Percentiles rank a stretch among this genome's conserved stretches.
phyloP scores from a whole-genome alignment of 2,329 filamentous ascomycete species.

The Colletotrichum paranaense region DNA sequence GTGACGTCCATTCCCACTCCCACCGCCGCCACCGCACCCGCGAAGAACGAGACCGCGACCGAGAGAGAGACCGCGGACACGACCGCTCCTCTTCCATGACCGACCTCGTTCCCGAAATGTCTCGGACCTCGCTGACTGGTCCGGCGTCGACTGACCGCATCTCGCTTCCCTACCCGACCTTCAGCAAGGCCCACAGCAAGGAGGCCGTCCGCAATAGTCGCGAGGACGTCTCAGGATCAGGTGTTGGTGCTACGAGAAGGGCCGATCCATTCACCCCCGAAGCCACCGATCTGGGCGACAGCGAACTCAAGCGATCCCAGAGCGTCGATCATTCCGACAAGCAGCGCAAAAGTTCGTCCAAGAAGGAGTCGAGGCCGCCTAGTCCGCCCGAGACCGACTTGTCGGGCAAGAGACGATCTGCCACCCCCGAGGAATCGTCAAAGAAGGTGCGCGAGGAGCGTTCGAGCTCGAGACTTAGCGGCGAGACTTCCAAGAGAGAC shows the following conservation, averaged over 20 bases:
- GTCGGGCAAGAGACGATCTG: slow-evolving; percentile 54
- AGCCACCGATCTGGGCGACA: slow-evolving; percentile 74
- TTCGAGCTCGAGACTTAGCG: slow-evolving; percentile 58
- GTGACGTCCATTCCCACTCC: slow-evolving; percentile 23
- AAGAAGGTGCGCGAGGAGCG: slow-evolving; percentile 45
- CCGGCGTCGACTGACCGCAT: slow-evolving; percentile 55
- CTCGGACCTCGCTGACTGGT: slow-evolving; percentile 45
- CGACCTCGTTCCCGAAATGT: slow-evolving; percentile 62
- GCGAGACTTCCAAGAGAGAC: slow-evolving; percentile 32
- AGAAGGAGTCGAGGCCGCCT: slow-evolving; percentile 63
- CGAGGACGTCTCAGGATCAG: slow-evolving; percentile 57
- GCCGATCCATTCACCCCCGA: slow-evolving; percentile 73
- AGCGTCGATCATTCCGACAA: slow-evolving; percentile 54
- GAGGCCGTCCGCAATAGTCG: slow-evolving; percentile 79
- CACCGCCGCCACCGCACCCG: slow-evolving; percentile 36
- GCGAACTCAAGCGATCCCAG: slow-evolving; percentile 59
- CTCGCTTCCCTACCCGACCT: slow-evolving; percentile 79
- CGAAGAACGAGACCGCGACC: slow-evolving; percentile 39
- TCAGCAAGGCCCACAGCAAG: slow-evolving; percentile 93
- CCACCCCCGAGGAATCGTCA: slow-evolving; percentile 40
- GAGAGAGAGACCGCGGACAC: slow-evolving; percentile 43
- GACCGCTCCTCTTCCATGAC: slow-evolving; percentile 54
- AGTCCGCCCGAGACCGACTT: slow-evolving; percentile 74
- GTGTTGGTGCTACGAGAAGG: slow-evolving; percentile 40
- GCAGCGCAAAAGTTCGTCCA: slow-evolving; percentile 49